Conservation (phyloP, 2,329 filamentous ascomycete genomes). For the Leptographium radiaticola region DNA sequence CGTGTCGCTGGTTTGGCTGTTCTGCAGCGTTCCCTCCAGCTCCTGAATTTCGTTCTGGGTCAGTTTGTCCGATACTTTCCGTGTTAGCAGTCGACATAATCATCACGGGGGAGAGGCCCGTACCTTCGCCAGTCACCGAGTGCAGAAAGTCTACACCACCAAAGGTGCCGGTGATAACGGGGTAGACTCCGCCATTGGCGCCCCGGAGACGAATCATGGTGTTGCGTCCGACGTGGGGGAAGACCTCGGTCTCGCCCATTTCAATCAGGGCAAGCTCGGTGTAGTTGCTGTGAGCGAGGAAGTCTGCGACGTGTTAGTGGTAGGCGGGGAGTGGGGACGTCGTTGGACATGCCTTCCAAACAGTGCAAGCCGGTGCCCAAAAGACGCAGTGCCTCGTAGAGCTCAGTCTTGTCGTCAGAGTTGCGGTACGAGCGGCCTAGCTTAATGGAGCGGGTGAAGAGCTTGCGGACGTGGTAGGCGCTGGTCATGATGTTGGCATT, state of each 20-base stretch:
- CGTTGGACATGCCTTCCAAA: constrained; percentile 46
- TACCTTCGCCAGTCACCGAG: constrained; percentile 60
- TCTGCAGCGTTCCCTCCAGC: constrained; percentile 68
- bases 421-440: constrained; percentile 63
- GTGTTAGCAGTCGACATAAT: neutral
- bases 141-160: constrained; percentile 91
- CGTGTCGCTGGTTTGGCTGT: constrained; percentile 49
- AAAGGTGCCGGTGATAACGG: constrained; percentile 81
- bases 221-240: constrained; percentile 71
- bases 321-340: no score
- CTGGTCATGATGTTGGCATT: constrained; percentile 67
- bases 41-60: constrained; percentile 85
- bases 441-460: constrained; percentile 63
- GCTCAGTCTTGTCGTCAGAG: constrained; percentile 56
- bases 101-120: constrained; percentile 1
- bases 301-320: constrained; percentile 39
- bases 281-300: constrained; percentile 89
- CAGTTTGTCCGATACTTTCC: constrained; percentile 66
- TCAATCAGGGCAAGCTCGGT: constrained; percentile 79
- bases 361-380: constrained; percentile 84
- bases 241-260: constrained; percentile 66
- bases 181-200: constrained; percentile 55
- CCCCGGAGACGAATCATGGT: constrained; percentile 61
- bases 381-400: constrained; percentile 75
- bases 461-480: constrained; percentile 58